Percentiles rank a stretch among this genome's conserved stretches.
Conservation (phyloP, 768 basidiomycete genomes). For the Tricholoma matsutake region DNA sequence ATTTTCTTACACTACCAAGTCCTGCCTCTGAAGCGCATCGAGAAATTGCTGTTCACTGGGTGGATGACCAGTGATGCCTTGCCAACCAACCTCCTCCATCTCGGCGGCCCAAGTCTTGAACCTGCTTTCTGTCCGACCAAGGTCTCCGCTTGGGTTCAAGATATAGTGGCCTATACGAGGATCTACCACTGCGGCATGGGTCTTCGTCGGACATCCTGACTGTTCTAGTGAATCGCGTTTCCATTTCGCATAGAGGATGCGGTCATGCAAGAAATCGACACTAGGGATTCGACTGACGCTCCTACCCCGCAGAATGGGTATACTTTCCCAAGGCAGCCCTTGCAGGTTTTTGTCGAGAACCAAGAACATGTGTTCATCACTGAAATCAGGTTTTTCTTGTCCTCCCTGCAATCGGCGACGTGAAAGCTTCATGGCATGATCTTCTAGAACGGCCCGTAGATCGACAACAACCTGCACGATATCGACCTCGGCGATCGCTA, state of each 20-base stretch:
- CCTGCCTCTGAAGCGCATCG: slow-evolving; percentile 65
- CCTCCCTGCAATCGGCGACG: slow-evolving; percentile 24
- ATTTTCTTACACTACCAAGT: slow-evolving; percentile 83
- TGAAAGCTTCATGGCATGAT: slow-evolving; percentile 46
- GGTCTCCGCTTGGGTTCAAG: slow-evolving; percentile 91
- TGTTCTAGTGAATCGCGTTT: slow-evolving; percentile 24
- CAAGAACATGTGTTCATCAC: slow-evolving; percentile 79
- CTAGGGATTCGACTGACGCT: slow-evolving; percentile 94
- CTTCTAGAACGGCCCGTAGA: slow-evolving; percentile 72
- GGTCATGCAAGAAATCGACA: slow-evolving; percentile 82
- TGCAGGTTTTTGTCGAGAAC: slow-evolving; percentile 89
- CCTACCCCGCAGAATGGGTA: slow-evolving; percentile 78
- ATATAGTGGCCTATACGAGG: slow-evolving; percentile 74
- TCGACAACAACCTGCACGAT: slow-evolving; percentile 89
- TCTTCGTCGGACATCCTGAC: slow-evolving; percentile 2
- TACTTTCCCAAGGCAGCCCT: slow-evolving; percentile 92
- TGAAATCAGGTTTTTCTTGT: slow-evolving; percentile 10
- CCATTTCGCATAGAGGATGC: slow-evolving; percentile 59
- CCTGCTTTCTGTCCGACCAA: slow-evolving; percentile 75
- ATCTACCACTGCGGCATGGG: slow-evolving; percentile 57
- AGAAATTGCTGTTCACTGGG: slow-evolving; percentile 85
- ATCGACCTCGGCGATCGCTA: slow-evolving; percentile 90
- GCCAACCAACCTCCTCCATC: slow-evolving; percentile 79
- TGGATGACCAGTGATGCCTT: slow-evolving; percentile 69
- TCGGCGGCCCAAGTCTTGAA: slow-evolving; percentile 77